Evolutionary conservation across 495 filamentous ascomycete species (phyloP).

Genomic region (Penicillium cinerascens): DNA sequence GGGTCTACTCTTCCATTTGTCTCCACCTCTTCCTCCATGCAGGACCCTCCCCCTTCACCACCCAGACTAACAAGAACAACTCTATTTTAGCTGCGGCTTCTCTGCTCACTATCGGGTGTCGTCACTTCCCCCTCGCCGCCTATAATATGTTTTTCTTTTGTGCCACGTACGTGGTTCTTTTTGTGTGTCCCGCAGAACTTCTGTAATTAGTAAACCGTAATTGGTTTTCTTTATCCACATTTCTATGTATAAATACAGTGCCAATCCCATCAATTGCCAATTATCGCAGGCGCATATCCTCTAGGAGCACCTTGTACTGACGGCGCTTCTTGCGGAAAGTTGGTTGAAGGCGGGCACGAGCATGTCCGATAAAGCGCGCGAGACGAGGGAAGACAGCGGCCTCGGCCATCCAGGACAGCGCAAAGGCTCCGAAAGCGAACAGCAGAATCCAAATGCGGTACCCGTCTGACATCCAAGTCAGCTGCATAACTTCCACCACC

Average conservation of each 20-base stretch:
- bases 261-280: neutral
- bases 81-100: no score
- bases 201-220: no score
- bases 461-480: conserved; percentile 66
- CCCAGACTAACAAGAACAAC: no score
- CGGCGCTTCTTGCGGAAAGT: conserved; percentile 71
- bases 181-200: no score
- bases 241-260: conserved; percentile 16
- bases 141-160: no score
- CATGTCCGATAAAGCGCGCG: conserved; percentile 61
- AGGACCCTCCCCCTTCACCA: no score
- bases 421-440: conserved; percentile 65
- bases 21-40: no score
- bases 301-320: conserved; percentile 76
- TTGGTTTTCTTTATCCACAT: conserved; percentile 9
- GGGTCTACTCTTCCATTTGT: no score
- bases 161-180: no score
- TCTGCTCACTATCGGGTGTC: no score
- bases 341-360: conserved; percentile 52
- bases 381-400: conserved; percentile 63
- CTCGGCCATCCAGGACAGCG: conserved; percentile 66
- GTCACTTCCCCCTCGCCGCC: no score
- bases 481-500: conserved; percentile 73
- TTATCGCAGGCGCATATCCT: conserved; percentile 59
- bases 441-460: conserved; percentile 71